phyloP scores from a whole-genome alignment of 1,284 basidiomycete genomes.

The Microstroma glucosiphilum region DNA sequence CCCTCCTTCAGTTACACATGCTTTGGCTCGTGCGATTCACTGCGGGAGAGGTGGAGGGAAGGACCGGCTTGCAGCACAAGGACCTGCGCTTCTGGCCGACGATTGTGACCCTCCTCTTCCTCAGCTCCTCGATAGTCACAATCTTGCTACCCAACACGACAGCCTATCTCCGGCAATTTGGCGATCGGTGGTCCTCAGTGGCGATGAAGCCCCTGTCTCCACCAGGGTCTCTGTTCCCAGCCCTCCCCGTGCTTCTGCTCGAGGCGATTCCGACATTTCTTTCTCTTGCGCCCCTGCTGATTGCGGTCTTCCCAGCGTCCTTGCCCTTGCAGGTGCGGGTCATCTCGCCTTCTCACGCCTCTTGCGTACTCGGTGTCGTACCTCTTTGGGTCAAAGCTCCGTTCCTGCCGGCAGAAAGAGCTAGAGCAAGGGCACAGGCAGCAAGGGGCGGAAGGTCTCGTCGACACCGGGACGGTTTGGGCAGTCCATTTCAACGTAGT shows the following conservation, averaged over 20 bases:
- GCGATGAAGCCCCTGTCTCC: neutral
- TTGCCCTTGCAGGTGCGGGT: neutral
- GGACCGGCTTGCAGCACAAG: neutral
- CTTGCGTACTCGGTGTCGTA: neutral
- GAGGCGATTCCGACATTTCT: neutral
- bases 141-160: neutral
- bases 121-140: neutral
- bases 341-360: conserved; percentile 1
- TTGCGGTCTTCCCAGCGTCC: neutral
- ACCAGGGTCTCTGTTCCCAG: neutral
- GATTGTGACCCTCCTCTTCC: neutral
- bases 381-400: neutral
- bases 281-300: neutral
- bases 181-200: neutral
- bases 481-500: neutral
- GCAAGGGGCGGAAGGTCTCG: no score
- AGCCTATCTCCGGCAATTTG: neutral
- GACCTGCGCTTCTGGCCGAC: conserved; percentile 1
- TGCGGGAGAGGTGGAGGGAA: conserved; percentile 1
- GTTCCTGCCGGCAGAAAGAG: conserved; percentile 1
- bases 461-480: neutral
- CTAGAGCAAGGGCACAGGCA: neutral
- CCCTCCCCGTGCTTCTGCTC: neutral
- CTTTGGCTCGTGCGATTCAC: conserved; percentile 4
- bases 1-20: neutral